These are phyloP conservation scores for Apiospora rasikravindrae DNA, from an alignment of 2,329 filamentous ascomycete species.

Conservation along the genomic window DNA sequence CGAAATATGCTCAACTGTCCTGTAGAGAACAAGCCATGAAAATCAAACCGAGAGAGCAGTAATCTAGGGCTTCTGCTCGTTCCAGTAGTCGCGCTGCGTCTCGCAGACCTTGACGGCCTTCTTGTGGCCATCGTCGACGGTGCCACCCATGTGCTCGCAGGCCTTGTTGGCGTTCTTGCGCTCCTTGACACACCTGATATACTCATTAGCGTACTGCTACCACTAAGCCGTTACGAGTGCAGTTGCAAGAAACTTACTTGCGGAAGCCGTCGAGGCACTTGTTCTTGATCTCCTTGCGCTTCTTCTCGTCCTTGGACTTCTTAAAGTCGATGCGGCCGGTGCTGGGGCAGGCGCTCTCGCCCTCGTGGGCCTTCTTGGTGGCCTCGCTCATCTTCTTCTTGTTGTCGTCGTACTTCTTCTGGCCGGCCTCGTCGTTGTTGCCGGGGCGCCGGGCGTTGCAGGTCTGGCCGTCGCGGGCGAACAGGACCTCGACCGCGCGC, in stretches of 20 bases:
- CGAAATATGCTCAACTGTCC: no score
- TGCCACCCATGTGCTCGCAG: background rate
- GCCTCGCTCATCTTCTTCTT: background rate
- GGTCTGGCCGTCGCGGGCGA: constrained; percentile 9
- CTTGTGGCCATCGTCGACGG: background rate
- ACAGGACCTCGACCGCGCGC: constrained; percentile 10
- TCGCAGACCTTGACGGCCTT: constrained; percentile 8
- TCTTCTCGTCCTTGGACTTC: constrained; percentile 13
- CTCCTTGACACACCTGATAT: background rate
- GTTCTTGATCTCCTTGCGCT: background rate
- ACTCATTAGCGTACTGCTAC: background rate
- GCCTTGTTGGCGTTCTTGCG: constrained; percentile 17
- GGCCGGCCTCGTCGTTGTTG: background rate
- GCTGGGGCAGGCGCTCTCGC: constrained; percentile 13
- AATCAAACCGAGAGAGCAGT: background rate
- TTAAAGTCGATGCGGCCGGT: constrained; percentile 7
- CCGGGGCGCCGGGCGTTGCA: background rate
- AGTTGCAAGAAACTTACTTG: background rate
- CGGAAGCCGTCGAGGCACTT: constrained; percentile 12
- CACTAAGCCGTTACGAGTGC: background rate
- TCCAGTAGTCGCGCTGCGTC: constrained; percentile 9
- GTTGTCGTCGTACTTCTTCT: constrained; percentile 17
- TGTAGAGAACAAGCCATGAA: background rate
- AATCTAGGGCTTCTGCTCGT: background rate
- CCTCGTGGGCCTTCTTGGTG: constrained; percentile 14